Evolutionary conservation across 2,329 filamentous ascomycete species (phyloP), one percentile per base, ranked within the genome.

Genomic region (Alternaria rosae): DNA sequence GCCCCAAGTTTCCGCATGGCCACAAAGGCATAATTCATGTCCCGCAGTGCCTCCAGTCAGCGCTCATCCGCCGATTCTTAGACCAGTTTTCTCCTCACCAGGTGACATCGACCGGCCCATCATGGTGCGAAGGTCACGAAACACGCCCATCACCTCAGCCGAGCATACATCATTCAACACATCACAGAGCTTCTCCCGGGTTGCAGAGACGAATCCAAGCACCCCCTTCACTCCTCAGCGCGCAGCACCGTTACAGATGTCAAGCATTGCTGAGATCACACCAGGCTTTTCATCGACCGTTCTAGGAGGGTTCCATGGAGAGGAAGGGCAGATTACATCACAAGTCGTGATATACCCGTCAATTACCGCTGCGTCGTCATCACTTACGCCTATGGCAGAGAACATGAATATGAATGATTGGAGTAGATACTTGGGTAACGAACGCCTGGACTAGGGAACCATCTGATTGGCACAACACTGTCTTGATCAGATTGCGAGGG

Each of bases 21-120:
- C 64, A 38, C 54, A 58, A 26, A 58, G 63, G 57, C 64, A 69
- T 26, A 67, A 64, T 21, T 70, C 69, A 9, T 74, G 69, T 62
- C 72, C 71, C 8, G 66, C 59, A 35, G 61, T 66, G 21, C 62
- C 69, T 35, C 60, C 66, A 11, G 12, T 52, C 23, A 28, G 41
- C 2, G 41, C 45, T 8, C 53, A 64, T 10, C 59, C 70, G 28
- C 51, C 57, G 25, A 23, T 54, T n/a, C 42, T 60, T 9, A 48
- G 57, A 15, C 55, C 66, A 21, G 56, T 65, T 7, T 65, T 67
- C 48, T 68, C 66, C 12, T 67, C 67, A 13, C 48, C 62, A 3
- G 60, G 44, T 44, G 47, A 45, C 28, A 17, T 25, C 12, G 32
- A 52, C n/a, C 11, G 11, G 15, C 8, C 47, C 10, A 17, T 20